Conservation (phyloP, 2,329 filamentous ascomycete genomes). For the Thielaviopsis musarum region DNA sequence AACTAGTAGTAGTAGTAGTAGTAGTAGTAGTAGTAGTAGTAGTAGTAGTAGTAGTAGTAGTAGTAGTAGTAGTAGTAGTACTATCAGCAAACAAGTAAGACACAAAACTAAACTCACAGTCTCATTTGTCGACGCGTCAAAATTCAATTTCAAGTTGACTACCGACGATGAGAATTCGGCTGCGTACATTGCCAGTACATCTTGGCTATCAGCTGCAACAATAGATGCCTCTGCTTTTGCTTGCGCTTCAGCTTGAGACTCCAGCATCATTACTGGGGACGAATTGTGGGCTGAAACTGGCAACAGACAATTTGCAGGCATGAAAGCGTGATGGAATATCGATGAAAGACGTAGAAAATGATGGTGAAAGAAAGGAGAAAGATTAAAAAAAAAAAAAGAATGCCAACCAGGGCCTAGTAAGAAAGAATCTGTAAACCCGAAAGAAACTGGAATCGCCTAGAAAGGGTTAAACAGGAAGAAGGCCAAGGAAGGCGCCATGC, state of each 20-base stretch:
- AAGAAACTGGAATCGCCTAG: background rate
- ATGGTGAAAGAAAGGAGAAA: background rate
- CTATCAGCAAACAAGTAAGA: background rate
- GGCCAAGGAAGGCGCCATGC: background rate
- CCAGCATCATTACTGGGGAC: background rate
- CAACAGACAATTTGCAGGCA: background rate
- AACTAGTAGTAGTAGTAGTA: background rate
- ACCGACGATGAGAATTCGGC: conserved; percentile 7
- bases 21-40: too few relatives aligned
- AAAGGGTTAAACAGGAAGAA: background rate
- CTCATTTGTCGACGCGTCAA: background rate
- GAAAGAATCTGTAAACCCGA: background rate
- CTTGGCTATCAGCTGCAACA: conserved; percentile 6
- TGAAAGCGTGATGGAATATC: background rate
- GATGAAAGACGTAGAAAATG: background rate
- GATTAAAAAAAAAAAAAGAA: background rate
- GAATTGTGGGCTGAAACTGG: background rate
- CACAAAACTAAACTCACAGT: background rate
- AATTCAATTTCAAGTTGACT: background rate
- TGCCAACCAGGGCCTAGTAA: too few relatives aligned
- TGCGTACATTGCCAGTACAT: conserved; percentile 6
- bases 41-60: background rate
- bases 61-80: too few relatives aligned
- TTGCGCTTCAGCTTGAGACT: background rate
- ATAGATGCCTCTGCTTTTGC: background rate